phyloP scores from a whole-genome alignment of 257 asterid genomes.

The Scutellaria baicalensis region DNA sequence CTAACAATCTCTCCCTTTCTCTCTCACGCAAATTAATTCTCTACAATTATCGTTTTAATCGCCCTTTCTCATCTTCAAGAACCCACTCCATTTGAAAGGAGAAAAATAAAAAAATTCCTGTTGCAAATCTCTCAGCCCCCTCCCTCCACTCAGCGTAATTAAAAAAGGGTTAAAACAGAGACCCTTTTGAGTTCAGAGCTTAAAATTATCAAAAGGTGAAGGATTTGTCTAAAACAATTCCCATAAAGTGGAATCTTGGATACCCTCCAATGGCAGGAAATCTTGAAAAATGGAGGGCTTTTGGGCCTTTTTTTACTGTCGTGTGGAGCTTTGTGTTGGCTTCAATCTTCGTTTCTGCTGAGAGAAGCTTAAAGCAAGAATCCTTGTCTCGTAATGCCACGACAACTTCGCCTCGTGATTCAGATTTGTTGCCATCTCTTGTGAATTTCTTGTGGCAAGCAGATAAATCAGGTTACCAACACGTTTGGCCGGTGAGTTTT shows the following conservation, averaged over 20 bases:
- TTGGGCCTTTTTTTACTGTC: constrained; percentile 51
- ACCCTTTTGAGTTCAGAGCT: constrained; percentile 13
- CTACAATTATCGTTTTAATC: neutral
- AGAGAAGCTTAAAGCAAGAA: constrained; percentile 59
- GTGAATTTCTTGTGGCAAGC: constrained; percentile 67
- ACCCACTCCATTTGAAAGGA: neutral
- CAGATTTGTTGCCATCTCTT: constrained; percentile 26
- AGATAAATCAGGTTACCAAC: constrained; percentile 66
- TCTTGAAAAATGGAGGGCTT: constrained; percentile 48
- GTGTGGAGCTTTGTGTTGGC: constrained; percentile 71
- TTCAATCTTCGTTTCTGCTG: constrained; percentile 79
- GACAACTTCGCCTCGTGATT: constrained; percentile 14
- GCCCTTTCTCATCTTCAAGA: neutral
- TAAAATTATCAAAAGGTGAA: neutral
- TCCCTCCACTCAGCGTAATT: neutral
- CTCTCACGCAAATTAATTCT: neutral
- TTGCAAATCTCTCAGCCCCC: neutral
- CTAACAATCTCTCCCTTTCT: neutral
- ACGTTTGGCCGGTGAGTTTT: constrained; percentile 92
- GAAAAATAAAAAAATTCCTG: neutral
- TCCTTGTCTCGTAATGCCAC: constrained; percentile 18
- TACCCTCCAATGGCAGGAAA: constrained; percentile 44
- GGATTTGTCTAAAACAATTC: neutral
- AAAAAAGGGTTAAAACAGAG: neutral
- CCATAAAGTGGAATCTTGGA: constrained; percentile 15